Evolutionary conservation across 2,329 filamentous ascomycete genomes (phyloP), one percentile per base, ranked within the genome.

Genomic region (Penicillium freii): DNA sequence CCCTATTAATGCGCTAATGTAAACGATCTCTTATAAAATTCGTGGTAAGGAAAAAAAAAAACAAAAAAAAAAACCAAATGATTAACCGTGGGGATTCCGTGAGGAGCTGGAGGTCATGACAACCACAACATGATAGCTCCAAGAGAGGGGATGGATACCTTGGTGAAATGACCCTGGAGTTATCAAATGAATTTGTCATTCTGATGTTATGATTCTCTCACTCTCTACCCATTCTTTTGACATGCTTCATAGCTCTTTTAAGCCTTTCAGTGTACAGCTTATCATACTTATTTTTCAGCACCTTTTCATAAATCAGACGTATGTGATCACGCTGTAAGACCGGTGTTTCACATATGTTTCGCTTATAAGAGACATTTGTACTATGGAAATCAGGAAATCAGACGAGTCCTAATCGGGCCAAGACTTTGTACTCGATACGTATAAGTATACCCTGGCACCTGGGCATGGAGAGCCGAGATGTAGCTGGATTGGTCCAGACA

Each of bases 381-480:
- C 42, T 44, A 27, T 11, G 9, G 31, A 15, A 7, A 51, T 2
- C 4, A 51, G 9, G 31, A 15, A 7, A 51, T 2, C 4, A 51
- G 25, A 40, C 19, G 19, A 52, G 29, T 17, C 21, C 29, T 10
- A 46, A n/a, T 17, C 17, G 25, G 33, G 51, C 44, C 21, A 47
- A 57, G 21, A 46, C 54, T 47, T 39, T 6, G 25, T 17, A 31
- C 47, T n/a, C 21, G 49, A 56, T 42, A 49, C 4, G 34, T 52
- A 43, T 33, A 33, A 34, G 21, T 34, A 34, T 49, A 23, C 27
- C 36, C 51, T 15, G 11, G 34, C 29, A 31, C 10, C 29, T 11
- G 29, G 29, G 29, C 39, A 33, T 39, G 29, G 29, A 33, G 43
- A 57, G 9, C 19, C 10, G 27, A 44, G 34, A 19, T 48, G 15